phyloP scores from a whole-genome alignment of 2,329 filamentous ascomycete species.

The Neurospora crassa region DNA sequence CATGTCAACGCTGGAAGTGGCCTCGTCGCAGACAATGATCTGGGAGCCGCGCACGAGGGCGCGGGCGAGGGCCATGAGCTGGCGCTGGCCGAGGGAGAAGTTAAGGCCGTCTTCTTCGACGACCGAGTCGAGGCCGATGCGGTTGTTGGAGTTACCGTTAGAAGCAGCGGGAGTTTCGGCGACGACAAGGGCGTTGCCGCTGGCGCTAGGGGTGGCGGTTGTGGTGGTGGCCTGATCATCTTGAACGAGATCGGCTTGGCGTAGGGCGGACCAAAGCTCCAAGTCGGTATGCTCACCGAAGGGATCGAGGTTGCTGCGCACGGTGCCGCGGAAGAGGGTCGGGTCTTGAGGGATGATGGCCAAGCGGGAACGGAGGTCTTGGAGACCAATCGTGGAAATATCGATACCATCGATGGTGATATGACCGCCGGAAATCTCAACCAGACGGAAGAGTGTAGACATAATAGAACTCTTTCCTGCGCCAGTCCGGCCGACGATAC shows the following conservation, averaged over 20 bases:
- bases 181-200: slow-evolving; percentile 14
- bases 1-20: slow-evolving; percentile 87
- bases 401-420: slow-evolving; percentile 58
- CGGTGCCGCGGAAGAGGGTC: slow-evolving; percentile 71
- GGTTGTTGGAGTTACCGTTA: slow-evolving; percentile 27
- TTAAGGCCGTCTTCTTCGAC: slow-evolving; percentile 95
- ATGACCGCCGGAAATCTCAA: slow-evolving; percentile 52
- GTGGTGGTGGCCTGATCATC: slow-evolving; percentile 22
- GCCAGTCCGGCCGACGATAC: slow-evolving; percentile 72
- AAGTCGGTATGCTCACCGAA: slow-evolving; percentile 71
- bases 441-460: slow-evolving; percentile 70
- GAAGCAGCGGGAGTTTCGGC: slow-evolving; percentile 13
- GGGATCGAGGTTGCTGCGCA: slow-evolving; percentile 71
- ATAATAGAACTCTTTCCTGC: slow-evolving; percentile 80
- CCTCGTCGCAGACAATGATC: slow-evolving; percentile 96
- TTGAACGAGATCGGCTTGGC: slow-evolving; percentile 63
- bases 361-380: slow-evolving; percentile 65
- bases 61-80: slow-evolving; percentile 88
- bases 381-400: slow-evolving; percentile 64
- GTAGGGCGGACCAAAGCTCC: slow-evolving; percentile 67
- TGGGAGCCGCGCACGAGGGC: slow-evolving; percentile 79
- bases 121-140: slow-evolving; percentile 71
- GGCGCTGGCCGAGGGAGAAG: slow-evolving; percentile 88
- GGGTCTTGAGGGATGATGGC: slow-evolving; percentile 81
- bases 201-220: slow-evolving; percentile 27